Conservation (phyloP, 2,329 filamentous ascomycete species). For the Mycosphaerelloides madeirae region DNA sequence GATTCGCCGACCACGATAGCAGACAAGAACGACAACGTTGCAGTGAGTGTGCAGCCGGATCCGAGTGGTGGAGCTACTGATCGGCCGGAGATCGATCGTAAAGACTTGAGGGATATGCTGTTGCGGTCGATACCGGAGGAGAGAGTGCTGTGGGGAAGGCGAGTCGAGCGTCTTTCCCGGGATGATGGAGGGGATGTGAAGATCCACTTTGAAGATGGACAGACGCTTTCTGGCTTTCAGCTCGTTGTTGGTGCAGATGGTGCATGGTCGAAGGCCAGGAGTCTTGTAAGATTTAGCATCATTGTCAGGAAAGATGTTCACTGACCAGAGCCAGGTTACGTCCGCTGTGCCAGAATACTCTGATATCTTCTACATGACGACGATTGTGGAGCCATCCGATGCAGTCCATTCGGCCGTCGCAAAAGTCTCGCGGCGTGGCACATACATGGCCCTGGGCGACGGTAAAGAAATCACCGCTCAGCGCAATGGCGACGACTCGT, state of each 20-base stretch:
- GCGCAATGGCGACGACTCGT: constrained; percentile 21
- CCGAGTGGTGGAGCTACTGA: constrained; percentile 25
- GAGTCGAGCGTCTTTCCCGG: constrained; percentile 20
- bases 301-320: not conserved
- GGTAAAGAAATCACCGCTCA: constrained; percentile 18
- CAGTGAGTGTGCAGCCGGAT: constrained; percentile 5
- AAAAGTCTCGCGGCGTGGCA: constrained; percentile 28
- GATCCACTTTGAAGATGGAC: constrained; percentile 31
- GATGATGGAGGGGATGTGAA: constrained; percentile 16
- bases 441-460: constrained; percentile 21
- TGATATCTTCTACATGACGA: constrained; percentile 32
- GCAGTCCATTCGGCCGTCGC: constrained; percentile 26
- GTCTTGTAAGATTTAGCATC: constrained; percentile 25
- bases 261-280: constrained; percentile 40
- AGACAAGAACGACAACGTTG: constrained; percentile 20
- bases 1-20: constrained; percentile 16
- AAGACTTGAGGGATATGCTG: constrained; percentile 34
- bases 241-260: constrained; percentile 49
- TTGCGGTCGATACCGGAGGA: constrained; percentile 33
- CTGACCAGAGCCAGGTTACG: constrained; percentile 27
- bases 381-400: constrained; percentile 25
- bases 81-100: constrained; percentile 41
- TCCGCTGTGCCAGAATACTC: constrained; percentile 33
- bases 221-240: constrained; percentile 34
- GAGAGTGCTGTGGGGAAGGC: constrained; percentile 33